A percentile compares a stretch with the other conserved stretches of the same genome.
Conservation (phyloP, 1,284 basidiomycete species). For the Puccinia hordei region DNA sequence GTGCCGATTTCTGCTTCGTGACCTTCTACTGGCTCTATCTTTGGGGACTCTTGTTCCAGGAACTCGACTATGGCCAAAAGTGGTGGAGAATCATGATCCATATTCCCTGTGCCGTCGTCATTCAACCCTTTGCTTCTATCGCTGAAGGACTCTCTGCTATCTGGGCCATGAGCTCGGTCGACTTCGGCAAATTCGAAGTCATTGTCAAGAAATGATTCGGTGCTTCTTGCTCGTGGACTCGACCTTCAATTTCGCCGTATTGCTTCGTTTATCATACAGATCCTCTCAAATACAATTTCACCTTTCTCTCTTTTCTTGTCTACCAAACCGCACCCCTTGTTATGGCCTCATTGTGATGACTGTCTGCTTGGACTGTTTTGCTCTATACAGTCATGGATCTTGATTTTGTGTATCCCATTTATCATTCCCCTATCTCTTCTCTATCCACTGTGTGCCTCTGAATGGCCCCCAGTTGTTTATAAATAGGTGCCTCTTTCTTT, state of each 20-base stretch:
- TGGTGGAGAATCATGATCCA: conserved; percentile 51
- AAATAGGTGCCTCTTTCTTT: too few relatives aligned
- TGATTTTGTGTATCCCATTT: too few relatives aligned
- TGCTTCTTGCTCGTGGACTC: not conserved
- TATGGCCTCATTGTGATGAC: too few relatives aligned
- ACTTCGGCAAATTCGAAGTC: conserved; percentile 55
- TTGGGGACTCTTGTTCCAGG: conserved; percentile 53
- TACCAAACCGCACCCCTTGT: not conserved
- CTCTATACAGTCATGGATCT: too few relatives aligned
- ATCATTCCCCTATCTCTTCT: too few relatives aligned
- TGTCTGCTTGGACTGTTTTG: too few relatives aligned
- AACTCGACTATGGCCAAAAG: conserved; percentile 55
- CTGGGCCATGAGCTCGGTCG: conserved; percentile 60
- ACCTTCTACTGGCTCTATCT: conserved; percentile 59
- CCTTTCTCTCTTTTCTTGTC: not conserved
- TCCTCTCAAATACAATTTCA: not conserved
- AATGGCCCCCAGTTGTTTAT: too few relatives aligned
- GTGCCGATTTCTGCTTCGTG: conserved; percentile 61
- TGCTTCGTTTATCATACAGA: not conserved
- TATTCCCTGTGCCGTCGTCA: conserved; percentile 56
- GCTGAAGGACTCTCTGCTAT: conserved; percentile 60
- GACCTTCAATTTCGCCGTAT: too few relatives aligned
- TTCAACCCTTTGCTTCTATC: conserved; percentile 60
- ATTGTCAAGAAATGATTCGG: conserved; percentile 48
- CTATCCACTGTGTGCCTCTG: too few relatives aligned